These are phyloP conservation scores for Diplotaxis tenuifolia DNA, from an alignment of 345 rosid genomes.

Conservation along the genomic window DNA sequence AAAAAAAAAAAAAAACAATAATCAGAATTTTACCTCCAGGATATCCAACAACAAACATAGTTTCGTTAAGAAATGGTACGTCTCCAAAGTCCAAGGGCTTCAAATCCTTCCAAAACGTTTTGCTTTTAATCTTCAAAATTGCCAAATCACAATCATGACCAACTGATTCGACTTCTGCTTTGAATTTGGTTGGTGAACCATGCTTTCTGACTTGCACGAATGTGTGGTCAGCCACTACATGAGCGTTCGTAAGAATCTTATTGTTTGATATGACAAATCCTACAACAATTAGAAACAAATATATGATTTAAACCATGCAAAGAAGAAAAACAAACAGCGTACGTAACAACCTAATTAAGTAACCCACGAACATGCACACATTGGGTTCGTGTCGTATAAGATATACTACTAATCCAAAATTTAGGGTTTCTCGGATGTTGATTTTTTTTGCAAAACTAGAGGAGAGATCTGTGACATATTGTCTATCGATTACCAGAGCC, in stretches of 20 bases:
- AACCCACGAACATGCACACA: not conserved
- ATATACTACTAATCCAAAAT: not conserved
- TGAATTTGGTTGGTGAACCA: slow-evolving; percentile 60
- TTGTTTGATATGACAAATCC: slow-evolving; percentile 45
- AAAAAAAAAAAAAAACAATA: too few relatives aligned
- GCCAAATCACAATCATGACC: slow-evolving; percentile 86
- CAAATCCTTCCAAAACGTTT: slow-evolving; percentile 38
- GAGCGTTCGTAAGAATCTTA: too few relatives aligned
- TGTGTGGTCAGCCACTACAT: slow-evolving; percentile 69
- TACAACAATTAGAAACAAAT: not conserved
- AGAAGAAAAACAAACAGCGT: not conserved
- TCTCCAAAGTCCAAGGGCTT: slow-evolving; percentile 65
- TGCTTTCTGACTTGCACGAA: slow-evolving; percentile 77
- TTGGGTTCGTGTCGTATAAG: not conserved
- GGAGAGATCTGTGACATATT: not conserved
- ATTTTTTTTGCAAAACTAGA: not conserved
- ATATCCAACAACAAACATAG: slow-evolving; percentile 71
- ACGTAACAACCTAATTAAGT: not conserved
- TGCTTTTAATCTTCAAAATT: slow-evolving; percentile 49
- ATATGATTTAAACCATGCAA: not conserved
- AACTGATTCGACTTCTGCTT: slow-evolving; percentile 60
- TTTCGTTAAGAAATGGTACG: slow-evolving; percentile 57
- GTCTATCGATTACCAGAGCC: slow-evolving; percentile 56
- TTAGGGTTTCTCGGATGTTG: not conserved
- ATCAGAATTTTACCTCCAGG: slow-evolving; percentile 52